Conservation (phyloP, 2,329 filamentous ascomycete genomes). For the Hypomyces perniciosus region DNA sequence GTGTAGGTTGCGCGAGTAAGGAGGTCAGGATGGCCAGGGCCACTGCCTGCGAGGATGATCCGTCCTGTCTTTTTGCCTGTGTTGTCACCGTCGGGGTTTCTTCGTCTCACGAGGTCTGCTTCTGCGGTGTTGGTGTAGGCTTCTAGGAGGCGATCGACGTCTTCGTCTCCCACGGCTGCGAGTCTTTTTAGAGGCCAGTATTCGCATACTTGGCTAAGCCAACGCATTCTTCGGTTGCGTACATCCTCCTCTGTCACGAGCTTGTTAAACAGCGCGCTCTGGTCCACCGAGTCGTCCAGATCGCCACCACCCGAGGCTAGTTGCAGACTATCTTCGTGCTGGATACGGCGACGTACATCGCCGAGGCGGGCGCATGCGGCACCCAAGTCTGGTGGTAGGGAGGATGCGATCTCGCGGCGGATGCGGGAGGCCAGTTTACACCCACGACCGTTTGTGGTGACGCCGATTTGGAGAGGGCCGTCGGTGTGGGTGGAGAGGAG, state of each 20-base stretch:
- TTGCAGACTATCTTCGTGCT: slow-evolving; percentile 59
- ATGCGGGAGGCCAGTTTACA: slow-evolving; percentile 91
- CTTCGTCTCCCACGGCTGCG: slow-evolving; percentile 70
- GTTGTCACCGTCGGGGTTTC: slow-evolving; percentile 13
- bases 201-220: slow-evolving; percentile 94
- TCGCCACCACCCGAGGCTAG: slow-evolving; percentile 29
- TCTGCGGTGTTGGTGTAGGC: slow-evolving; percentile 50
- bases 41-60: slow-evolving; percentile 85
- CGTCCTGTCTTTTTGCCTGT: slow-evolving; percentile 45
- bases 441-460: slow-evolving; percentile 90
- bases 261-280: slow-evolving; percentile 77
- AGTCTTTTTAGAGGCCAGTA: slow-evolving; percentile 91
- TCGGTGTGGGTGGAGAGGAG: slow-evolving; percentile 84
- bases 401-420: slow-evolving; percentile 77
- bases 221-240: slow-evolving; percentile 78
- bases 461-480: slow-evolving; percentile 87
- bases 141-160: slow-evolving; percentile 70
- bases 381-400: slow-evolving; percentile 70
- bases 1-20: slow-evolving; percentile 77
- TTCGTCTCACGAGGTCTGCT: not conserved
- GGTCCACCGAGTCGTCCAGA: slow-evolving; percentile 60
- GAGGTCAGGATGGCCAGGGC: slow-evolving; percentile 87
- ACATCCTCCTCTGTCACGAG: slow-evolving; percentile 69
- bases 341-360: slow-evolving; percentile 60
- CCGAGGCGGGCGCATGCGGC: slow-evolving; percentile 72